Conservation (phyloP, 2,329 filamentous ascomycete genomes). For the Dendrostoma leiphaemia region DNA sequence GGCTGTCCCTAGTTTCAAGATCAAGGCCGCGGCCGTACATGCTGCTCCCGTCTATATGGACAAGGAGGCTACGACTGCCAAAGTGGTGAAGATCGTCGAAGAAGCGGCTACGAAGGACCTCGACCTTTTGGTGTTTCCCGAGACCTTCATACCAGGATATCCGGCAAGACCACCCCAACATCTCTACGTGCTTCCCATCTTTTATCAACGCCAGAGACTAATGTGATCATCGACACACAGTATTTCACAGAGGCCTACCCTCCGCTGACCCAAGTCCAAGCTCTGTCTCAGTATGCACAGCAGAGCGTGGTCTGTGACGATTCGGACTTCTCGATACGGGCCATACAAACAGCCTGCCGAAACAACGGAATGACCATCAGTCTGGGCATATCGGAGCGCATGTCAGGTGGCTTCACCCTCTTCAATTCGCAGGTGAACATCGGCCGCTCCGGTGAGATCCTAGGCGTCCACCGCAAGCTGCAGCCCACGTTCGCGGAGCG, state of each 20-base stretch:
- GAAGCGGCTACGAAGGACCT: constrained; percentile 18
- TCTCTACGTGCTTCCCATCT: neutral
- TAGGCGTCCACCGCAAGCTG: constrained; percentile 30
- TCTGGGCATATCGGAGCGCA: constrained; percentile 27
- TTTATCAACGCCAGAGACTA: too few relatives aligned
- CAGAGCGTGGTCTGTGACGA: constrained; percentile 22
- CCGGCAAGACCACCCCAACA: constrained; percentile 13
- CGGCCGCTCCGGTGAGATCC: constrained; percentile 25
- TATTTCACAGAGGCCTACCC: constrained; percentile 26
- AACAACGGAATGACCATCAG: constrained; percentile 20
- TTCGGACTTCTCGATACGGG: constrained; percentile 17
- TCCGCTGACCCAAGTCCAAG: constrained; percentile 21
- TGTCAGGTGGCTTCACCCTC: constrained; percentile 24
- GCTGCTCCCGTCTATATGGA: constrained; percentile 25
- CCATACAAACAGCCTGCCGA: constrained; percentile 22
- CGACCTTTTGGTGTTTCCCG: constrained; percentile 24
- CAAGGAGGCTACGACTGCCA: constrained; percentile 22
- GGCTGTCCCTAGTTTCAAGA: too few relatives aligned
- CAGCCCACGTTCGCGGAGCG: constrained; percentile 31
- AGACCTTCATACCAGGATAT: constrained; percentile 25
- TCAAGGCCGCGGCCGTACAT: constrained; percentile 24
- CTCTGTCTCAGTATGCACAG: constrained; percentile 23
- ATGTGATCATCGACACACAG: constrained; percentile 8
- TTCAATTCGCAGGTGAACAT: constrained; percentile 30
- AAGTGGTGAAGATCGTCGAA: constrained; percentile 21